Evolutionary conservation across 108 stramenopile species (phyloP).

Genomic region (Aureococcus anophagefferens): DNA sequence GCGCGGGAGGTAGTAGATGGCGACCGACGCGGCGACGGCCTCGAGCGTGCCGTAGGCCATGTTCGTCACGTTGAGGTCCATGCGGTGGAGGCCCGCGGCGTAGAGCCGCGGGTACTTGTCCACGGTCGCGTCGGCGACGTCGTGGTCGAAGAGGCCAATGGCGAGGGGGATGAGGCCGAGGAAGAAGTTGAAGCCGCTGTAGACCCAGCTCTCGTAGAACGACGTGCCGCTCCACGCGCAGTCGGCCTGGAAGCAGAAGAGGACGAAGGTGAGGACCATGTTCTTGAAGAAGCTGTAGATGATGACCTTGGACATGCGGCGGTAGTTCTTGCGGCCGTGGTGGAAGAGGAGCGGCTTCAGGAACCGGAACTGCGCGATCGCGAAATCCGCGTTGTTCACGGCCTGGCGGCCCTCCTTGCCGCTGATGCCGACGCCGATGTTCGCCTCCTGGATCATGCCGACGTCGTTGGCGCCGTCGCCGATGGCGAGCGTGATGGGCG

Average conservation of each 20-base stretch:
- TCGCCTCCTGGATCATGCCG: constrained; percentile 90
- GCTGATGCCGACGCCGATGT: constrained; percentile 85
- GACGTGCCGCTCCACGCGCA: constrained; percentile 37
- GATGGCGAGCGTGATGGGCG: constrained; percentile 85
- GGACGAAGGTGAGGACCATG: constrained; percentile 43
- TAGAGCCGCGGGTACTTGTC: constrained; percentile 32
- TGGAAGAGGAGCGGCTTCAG: constrained; percentile 28
- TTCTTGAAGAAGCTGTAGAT: constrained; percentile 61
- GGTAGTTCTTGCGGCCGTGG: constrained; percentile 45
- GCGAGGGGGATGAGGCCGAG: constrained; percentile 44
- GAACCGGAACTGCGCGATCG: constrained; percentile 45
- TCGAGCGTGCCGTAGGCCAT: background rate
- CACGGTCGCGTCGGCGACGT: constrained; percentile 26
- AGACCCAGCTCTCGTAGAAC: constrained; percentile 34
- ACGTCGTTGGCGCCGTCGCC: constrained; percentile 98
- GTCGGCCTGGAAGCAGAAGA: constrained; percentile 31
- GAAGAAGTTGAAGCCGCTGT: constrained; percentile 39
- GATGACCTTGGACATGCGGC: constrained; percentile 34
- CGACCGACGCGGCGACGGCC: background rate
- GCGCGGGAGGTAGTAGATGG: background rate
- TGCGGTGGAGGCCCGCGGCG: constrained; percentile 12
- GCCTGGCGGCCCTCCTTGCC: constrained; percentile 94
- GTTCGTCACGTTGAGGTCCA: constrained; percentile 10
- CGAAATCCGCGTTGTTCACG: constrained; percentile 41
- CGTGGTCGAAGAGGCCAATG: constrained; percentile 47